phyloP scores from a whole-genome alignment of 2,329 filamentous ascomycete genomes.

The Apiospora pterosperma region DNA sequence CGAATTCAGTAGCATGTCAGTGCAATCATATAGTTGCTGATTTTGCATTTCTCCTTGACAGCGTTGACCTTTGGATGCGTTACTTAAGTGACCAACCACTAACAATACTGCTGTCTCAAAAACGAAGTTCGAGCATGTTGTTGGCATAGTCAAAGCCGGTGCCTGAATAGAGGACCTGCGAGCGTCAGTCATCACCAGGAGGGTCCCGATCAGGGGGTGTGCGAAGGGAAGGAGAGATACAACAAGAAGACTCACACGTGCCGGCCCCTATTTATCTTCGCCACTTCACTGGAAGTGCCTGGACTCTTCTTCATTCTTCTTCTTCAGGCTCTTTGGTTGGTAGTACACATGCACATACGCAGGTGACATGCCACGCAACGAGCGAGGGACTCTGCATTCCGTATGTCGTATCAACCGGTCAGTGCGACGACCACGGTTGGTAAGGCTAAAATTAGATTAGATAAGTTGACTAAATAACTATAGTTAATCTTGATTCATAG shows the following conservation, averaged over 20 bases:
- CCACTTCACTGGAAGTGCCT: neutral
- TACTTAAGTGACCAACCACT: neutral
- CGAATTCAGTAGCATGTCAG: neutral
- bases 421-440: neutral
- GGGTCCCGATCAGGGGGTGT: too few relatives aligned
- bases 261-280: neutral
- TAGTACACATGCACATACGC: neutral
- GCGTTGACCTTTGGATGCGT: neutral
- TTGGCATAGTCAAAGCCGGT: neutral
- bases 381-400: neutral
- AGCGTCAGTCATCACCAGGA: neutral
- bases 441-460: neutral
- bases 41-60: neutral
- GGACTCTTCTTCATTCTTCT: neutral
- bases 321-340: neutral
- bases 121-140: neutral
- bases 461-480: neutral
- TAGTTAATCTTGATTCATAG: neutral
- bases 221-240: neutral
- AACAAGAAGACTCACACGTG: neutral
- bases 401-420: neutral
- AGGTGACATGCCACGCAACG: too few relatives aligned
- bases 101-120: neutral
- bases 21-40: too few relatives aligned
- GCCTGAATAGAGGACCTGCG: neutral